phyloP scores from a whole-genome alignment of 768 basidiomycete genomes.

The Artomyces pyxidatus region DNA sequence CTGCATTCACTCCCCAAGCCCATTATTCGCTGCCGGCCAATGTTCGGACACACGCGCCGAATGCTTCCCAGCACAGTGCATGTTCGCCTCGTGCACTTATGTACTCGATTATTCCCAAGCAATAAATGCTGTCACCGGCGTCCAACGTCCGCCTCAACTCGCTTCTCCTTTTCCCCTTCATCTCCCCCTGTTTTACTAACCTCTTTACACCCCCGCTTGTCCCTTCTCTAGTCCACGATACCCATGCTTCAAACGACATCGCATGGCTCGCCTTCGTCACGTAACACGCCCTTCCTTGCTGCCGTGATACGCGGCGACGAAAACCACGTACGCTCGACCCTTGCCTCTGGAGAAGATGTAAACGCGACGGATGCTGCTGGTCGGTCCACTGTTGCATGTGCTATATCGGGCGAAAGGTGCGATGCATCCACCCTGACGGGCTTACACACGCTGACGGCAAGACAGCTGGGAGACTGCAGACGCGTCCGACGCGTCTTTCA shows the following conservation, averaged over 20 bases:
- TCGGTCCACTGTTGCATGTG: constrained; percentile 57
- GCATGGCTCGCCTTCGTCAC: background rate
- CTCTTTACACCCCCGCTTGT: background rate
- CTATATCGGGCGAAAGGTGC: constrained; percentile 66
- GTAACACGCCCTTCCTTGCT: constrained; percentile 15
- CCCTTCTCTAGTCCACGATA: background rate
- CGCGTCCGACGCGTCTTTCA: constrained; percentile 63
- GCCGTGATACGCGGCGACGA: constrained; percentile 53
- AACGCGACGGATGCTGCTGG: constrained; percentile 57
- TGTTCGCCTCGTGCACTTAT: constrained; percentile 1
- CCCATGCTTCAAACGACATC: constrained; percentile 2
- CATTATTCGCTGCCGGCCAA: background rate
- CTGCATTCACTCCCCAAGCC: background rate
- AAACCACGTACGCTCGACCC: constrained; percentile 41
- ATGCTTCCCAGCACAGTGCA: background rate
- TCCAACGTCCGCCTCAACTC: constrained; percentile 10
- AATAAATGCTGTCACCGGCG: constrained; percentile 7
- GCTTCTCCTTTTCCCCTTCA: background rate
- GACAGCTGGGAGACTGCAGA: constrained; percentile 60
- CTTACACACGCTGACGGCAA: constrained; percentile 1
- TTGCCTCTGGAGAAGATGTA: constrained; percentile 57
- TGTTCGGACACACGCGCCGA: background rate
- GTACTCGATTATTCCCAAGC: constrained; percentile 1
- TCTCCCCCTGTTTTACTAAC: constrained; percentile 4
- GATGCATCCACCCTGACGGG: constrained; percentile 19